phyloP scores from a whole-genome alignment of 371 early-diverging fungal species.

The Thermomucor indicae-seudaticae region DNA sequence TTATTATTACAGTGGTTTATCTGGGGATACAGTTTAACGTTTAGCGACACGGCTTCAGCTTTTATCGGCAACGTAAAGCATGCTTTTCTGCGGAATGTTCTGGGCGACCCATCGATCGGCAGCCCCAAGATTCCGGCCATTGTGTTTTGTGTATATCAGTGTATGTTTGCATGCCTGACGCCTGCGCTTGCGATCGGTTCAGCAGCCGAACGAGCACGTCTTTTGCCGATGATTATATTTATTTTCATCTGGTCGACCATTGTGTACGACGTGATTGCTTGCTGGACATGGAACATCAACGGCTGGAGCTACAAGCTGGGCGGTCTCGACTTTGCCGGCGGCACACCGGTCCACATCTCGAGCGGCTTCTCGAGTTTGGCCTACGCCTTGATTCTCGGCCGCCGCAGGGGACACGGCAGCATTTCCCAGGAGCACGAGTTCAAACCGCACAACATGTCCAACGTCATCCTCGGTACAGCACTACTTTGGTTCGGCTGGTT shows the following conservation, averaged over 20 bases:
- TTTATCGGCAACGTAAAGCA: conserved; percentile 82
- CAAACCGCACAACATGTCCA: conserved; percentile 87
- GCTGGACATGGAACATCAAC: conserved; percentile 86
- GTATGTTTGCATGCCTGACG: conserved; percentile 84
- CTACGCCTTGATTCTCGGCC: conserved; percentile 78
- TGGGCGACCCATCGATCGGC: conserved; percentile 52
- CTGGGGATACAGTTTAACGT: conserved; percentile 85
- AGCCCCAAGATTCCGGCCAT: conserved; percentile 60
- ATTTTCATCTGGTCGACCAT: conserved; percentile 91
- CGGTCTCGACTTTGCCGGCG: conserved; percentile 80
- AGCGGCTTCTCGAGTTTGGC: conserved; percentile 90
- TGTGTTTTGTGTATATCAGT: conserved; percentile 62
- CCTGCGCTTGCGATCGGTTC: conserved; percentile 91
- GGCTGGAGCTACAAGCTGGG: conserved; percentile 83
- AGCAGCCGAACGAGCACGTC: conserved; percentile 84
- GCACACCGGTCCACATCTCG: conserved; percentile 89
- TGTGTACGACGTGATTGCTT: conserved; percentile 85
- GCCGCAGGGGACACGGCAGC: conserved; percentile 64
- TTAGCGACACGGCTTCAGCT: conserved; percentile 53
- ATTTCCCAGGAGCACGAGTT: conserved; percentile 44
- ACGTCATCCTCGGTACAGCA: conserved; percentile 82
- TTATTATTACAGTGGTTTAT: conserved; percentile 91
- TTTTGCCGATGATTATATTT: conserved; percentile 83
- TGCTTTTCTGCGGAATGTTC: conserved; percentile 62
- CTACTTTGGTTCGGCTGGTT: conserved; percentile 91